phyloP scores from a whole-genome alignment of 1,284 basidiomycete species.

The Ganoderma meredithae region DNA sequence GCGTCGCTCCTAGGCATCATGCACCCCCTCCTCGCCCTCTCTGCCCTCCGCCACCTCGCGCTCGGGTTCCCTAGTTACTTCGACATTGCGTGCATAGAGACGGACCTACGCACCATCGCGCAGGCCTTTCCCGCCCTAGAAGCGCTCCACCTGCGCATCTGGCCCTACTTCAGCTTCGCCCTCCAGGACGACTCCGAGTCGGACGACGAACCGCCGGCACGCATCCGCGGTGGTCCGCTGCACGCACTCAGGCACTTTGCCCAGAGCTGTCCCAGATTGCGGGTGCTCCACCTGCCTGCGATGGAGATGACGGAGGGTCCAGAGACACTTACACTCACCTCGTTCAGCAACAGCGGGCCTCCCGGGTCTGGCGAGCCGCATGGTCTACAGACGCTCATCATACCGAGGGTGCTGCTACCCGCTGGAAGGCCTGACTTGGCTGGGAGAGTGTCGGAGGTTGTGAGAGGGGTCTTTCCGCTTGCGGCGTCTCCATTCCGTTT shows the following conservation, averaged over 20 bases:
- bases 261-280: background rate
- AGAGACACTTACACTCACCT: too few relatives aligned
- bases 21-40: constrained; percentile 1
- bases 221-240: background rate
- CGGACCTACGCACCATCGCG: background rate
- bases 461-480: constrained; percentile 3
- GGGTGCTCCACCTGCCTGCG: background rate
- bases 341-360: too few relatives aligned
- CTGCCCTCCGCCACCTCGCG: background rate
- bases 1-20: background rate
- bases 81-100: background rate
- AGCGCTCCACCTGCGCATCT: background rate
- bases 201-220: background rate
- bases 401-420: background rate
- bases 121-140: background rate
- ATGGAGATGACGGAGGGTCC: background rate
- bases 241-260: background rate
- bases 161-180: background rate
- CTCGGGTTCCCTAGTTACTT: background rate
- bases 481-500: background rate
- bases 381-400: background rate
- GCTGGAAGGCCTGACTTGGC: background rate
- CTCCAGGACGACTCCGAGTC: background rate
- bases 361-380: background rate
- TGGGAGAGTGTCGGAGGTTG: background rate